These are phyloP conservation scores for Kuraishia cidri DNA, from an alignment of 805 yeast genomes.

Conservation along the genomic window DNA sequence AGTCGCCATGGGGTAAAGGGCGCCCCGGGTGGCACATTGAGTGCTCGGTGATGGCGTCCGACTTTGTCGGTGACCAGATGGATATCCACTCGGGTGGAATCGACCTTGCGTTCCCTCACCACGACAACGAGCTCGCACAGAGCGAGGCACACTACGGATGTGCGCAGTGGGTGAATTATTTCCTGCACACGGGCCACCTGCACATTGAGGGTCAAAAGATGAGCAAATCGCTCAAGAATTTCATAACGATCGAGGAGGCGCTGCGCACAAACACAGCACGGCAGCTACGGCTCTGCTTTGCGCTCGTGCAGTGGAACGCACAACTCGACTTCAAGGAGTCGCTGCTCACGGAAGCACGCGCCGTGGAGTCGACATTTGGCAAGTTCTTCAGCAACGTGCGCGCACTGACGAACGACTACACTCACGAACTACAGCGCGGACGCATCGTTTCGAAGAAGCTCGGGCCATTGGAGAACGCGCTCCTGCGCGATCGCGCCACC, in stretches of 20 bases:
- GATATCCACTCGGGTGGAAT: slow-evolving; percentile 97
- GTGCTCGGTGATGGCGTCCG: slow-evolving; percentile 97
- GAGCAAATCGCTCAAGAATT: slow-evolving; percentile 93
- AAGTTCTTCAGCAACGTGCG: slow-evolving; percentile 85
- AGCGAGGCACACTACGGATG: slow-evolving; percentile 87
- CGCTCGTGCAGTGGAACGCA: slow-evolving; percentile 86
- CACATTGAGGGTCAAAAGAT: slow-evolving; percentile 98
- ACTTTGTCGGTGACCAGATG: slow-evolving; percentile 71
- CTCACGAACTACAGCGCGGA: slow-evolving; percentile 37
- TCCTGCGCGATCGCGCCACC: slow-evolving; percentile 37
- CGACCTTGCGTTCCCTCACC: slow-evolving; percentile 97
- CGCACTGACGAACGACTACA: slow-evolving; percentile 66
- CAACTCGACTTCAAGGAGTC: slow-evolving; percentile 88
- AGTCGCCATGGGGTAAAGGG: slow-evolving; percentile 93
- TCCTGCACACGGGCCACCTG: slow-evolving; percentile 93
- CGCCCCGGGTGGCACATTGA: slow-evolving; percentile 99
- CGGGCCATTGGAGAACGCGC: slow-evolving; percentile 40
- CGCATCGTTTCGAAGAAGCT: slow-evolving; percentile 55
- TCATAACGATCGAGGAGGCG: slow-evolving; percentile 91
- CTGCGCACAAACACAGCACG: slow-evolving; percentile 60
- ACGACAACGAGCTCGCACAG: slow-evolving; percentile 97
- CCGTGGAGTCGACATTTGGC: slow-evolving; percentile 63
- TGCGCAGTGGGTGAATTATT: slow-evolving; percentile 94
- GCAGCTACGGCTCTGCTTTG: slow-evolving; percentile 86
- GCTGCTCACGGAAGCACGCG: slow-evolving; percentile 65